Conservation (phyloP, 2,329 filamentous ascomycete genomes). For the Fusarium cyanostomum region DNA sequence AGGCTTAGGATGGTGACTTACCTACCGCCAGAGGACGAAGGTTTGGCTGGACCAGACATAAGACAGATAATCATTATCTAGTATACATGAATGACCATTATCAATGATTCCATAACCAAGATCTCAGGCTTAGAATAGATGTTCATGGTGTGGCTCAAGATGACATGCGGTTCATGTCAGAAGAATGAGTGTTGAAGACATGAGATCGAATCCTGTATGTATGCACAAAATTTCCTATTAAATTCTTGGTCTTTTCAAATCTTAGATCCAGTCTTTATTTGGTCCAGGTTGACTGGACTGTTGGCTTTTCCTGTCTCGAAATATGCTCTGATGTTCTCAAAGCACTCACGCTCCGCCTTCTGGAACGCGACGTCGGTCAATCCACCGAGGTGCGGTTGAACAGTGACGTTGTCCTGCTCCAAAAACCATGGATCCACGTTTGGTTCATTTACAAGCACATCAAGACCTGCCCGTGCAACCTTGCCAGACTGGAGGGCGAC, state of each 20-base stretch:
- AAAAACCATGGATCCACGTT: constrained; percentile 34
- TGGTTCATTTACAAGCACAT: constrained; percentile 57
- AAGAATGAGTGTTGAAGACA: too few relatives aligned
- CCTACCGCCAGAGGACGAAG: too few relatives aligned
- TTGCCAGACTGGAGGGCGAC: constrained; percentile 55
- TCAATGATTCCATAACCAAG: too few relatives aligned
- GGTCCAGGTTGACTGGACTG: constrained; percentile 27
- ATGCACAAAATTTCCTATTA: not conserved
- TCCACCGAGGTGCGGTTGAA: constrained; percentile 56
- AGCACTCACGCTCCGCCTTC: constrained; percentile 53
- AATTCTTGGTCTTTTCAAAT: not conserved
- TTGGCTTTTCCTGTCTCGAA: constrained; percentile 37
- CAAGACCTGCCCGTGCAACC: constrained; percentile 55
- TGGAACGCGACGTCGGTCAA: constrained; percentile 53
- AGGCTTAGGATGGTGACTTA: not conserved
- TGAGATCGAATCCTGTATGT: too few relatives aligned
- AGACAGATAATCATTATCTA: too few relatives aligned
- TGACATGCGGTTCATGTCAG: too few relatives aligned
- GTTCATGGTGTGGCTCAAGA: too few relatives aligned
- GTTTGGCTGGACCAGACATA: too few relatives aligned
- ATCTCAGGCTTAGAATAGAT: too few relatives aligned
- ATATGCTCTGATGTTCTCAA: constrained; percentile 36
- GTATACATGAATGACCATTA: too few relatives aligned
- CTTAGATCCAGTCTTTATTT: not conserved
- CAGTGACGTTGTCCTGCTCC: constrained; percentile 41